Base-by-base conservation (phyloP, 2,329 filamentous ascomycete genomes). In the Tolypocladium album region DNA sequence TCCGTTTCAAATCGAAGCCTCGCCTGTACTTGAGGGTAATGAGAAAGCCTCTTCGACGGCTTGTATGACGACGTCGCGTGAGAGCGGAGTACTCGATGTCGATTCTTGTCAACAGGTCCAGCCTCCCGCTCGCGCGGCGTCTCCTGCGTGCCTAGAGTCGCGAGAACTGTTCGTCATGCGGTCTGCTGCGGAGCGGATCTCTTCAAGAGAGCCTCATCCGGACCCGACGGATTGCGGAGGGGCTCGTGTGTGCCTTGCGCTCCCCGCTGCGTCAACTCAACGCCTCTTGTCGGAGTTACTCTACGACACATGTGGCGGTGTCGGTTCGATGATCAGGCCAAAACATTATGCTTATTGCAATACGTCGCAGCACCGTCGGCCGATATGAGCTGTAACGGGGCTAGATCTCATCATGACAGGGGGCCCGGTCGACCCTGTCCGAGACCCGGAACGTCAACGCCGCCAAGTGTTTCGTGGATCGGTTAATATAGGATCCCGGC, bases 331-430 rank as follows among this genome's bases (percentile, higher is more conserved):
- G 39, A 60, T 61, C 63, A 62, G 63, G 63, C 61, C 59, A 62
- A 63, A 64, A 61, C 61, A 42, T 65, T 62, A 66, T 66, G 65
- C 64, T 61, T 60, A 61, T 61, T 55, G 58, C 55, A 39, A 52
- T 60, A 56, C 62, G 65, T 66, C 61, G 63, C 65, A 65, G 62
- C 56, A 57, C 34, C 50, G 55, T 59, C 52, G 40, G 60, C 59
- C 61, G 60, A 64, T 60, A 55, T 55, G 56, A 62, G 62, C 64
- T 69, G 68, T 67, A 68, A 69, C 68, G 60, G 61, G 63, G 62
- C 64, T 67, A 65, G 67, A 68, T 67, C 64, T 68, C 66, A 61
- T 63, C 61, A 58, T 60, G 53, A 59, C 61, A 61, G 60, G 60
- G 58, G 20, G 59, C 60, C 63, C 52, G 50, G 62, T 59, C 57